These are phyloP conservation scores for Euphrasia confusa DNA, from an alignment of 257 asterid species.

Conservation along the genomic window DNA sequence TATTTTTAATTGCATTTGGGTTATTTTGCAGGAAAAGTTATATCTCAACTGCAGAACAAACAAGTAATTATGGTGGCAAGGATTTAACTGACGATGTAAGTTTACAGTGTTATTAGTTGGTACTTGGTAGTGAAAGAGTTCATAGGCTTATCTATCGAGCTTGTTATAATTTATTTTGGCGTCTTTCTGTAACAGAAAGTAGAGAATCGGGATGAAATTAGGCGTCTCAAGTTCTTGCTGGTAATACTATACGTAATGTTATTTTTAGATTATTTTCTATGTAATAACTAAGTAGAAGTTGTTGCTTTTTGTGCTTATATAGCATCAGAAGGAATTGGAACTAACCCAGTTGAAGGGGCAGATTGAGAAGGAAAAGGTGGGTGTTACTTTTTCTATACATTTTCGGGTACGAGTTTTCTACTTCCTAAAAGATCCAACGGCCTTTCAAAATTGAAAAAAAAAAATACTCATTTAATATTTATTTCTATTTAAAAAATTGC, in stretches of 20 bases:
- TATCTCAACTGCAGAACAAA: constrained; percentile 34
- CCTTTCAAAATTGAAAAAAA: neutral
- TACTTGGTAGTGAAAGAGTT: constrained; percentile 23
- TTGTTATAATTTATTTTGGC: constrained; percentile 17
- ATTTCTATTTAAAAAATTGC: neutral
- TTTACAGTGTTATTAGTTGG: constrained; percentile 10
- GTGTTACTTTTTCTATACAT: neutral
- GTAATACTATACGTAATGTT: too few species aligned
- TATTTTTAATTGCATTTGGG: constrained; percentile 1
- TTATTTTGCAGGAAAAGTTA: constrained; percentile 34
- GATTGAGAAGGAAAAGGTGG: constrained; percentile 80
- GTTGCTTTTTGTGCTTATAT: constrained; percentile 26
- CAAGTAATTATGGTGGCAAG: constrained; percentile 21
- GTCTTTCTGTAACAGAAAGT: constrained; percentile 25
- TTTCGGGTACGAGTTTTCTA: neutral
- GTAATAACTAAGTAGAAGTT: constrained; percentile 22
- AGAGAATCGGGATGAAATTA: constrained; percentile 52
- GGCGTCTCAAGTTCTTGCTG: constrained; percentile 68
- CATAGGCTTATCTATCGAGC: constrained; percentile 16
- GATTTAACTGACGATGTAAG: constrained; percentile 48
- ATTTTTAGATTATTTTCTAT: constrained; percentile 3
- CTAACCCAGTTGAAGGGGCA: constrained; percentile 64
- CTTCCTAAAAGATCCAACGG: neutral
- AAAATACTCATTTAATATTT: neutral
- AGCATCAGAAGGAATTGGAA: constrained; percentile 88